phyloP scores from a whole-genome alignment of 176 grass and related monocot species.

The Cymbopogon citratus region DNA sequence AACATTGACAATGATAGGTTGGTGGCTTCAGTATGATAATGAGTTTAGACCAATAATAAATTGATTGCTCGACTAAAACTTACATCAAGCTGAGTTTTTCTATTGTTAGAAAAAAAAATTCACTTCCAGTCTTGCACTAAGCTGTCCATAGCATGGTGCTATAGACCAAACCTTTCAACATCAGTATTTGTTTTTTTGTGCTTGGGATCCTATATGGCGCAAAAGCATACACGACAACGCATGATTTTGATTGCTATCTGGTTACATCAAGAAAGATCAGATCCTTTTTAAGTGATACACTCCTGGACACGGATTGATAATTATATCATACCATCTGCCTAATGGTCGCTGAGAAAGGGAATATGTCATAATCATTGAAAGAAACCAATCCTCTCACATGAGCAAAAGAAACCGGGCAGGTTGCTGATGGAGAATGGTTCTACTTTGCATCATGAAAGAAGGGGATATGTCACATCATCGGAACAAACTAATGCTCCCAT shows the following conservation, averaged over 20 bases:
- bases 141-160: background rate
- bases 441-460: background rate
- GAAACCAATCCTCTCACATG: background rate
- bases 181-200: background rate
- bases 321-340: background rate
- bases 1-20: slow-evolving; percentile 19
- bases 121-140: background rate
- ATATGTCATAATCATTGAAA: background rate
- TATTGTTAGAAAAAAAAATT: background rate
- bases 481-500: background rate
- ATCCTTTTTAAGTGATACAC: background rate
- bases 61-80: background rate
- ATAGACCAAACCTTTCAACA: background rate
- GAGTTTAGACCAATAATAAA: slow-evolving; percentile 5
- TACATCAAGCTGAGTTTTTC: background rate
- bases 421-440: background rate
- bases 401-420: background rate
- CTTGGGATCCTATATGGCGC: background rate
- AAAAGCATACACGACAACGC: background rate
- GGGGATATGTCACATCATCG: background rate
- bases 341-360: background rate
- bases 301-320: background rate
- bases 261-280: slow-evolving; percentile 8
- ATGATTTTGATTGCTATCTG: background rate
- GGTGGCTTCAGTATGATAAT: slow-evolving; percentile 11